Base-by-base conservation (phyloP, 306 rosid species). In the Sphenostylis stenocarpa region DNA sequence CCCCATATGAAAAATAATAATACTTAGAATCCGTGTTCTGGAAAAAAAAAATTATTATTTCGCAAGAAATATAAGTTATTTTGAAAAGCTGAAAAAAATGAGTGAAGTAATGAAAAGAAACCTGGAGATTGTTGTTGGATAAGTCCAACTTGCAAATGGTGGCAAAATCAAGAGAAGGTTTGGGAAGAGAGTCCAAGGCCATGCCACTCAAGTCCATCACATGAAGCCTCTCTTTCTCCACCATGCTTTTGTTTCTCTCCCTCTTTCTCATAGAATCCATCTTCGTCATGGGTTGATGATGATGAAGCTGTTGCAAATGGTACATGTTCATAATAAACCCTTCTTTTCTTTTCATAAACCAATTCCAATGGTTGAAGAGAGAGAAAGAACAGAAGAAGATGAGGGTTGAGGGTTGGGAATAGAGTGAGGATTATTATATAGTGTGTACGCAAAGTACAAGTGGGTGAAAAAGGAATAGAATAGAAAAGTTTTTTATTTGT, bases 81-180 rank as follows among this genome's bases (percentile, higher is more conserved):
- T 20, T 52, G 33, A 43, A 67, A 67, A 7, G 14, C 3, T 41
- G 1, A n/a, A 24, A 19, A 66, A 6, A 43, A 11, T 6, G 19
- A 0, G 0, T 11, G 28, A n/a, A 19, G 0, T 0, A 23, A 23
- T 49, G 29, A 29, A 16, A 1, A 58, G 0, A 10, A 77, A 91
- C 98, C 97, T 89, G 95, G 67, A 94, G 90, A 80, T 92, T 90
- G 82, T 94, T 94, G 23, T 89, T 90, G 31, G 97, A 92, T 36
- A 94, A 87, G 65, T 94, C 89, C 53, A 94, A 80, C 68, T 85
- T 94, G 84, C 47, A 84, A 77, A 94, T 86, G 64, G 82, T 61
- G 0, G 84, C 87, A 47, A 94, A 67, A 79, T 90, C 90, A 44
- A 94, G 80, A 2, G 90, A 72, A 65, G 91, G 86, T 75, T 68